Conservation (phyloP, 1,284 basidiomycete genomes). For the Leucoagaricus sp. region DNA sequence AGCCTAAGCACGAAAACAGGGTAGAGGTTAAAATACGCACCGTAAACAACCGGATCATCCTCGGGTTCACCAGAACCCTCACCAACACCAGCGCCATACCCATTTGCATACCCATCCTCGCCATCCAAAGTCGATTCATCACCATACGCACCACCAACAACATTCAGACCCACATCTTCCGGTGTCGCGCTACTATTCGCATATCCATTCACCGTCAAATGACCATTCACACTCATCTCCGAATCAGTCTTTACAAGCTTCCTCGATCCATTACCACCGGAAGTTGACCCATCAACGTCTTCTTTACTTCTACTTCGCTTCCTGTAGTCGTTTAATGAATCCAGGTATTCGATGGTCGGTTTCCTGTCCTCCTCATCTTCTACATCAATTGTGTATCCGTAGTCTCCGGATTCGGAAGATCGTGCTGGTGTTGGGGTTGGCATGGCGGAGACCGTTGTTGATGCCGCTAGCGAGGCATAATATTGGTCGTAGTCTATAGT, state of each 20-base stretch:
- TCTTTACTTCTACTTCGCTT: conserved; percentile 71
- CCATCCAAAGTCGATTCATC: background rate
- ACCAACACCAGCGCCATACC: conserved; percentile 15
- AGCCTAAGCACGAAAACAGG: background rate
- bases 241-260: conserved; percentile 33
- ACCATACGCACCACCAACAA: background rate
- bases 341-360: conserved; percentile 61
- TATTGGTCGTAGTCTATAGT: conserved; percentile 73
- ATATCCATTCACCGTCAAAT: conserved; percentile 20
- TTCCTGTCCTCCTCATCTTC: conserved; percentile 72
- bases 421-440: conserved; percentile 51
- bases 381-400: conserved; percentile 48
- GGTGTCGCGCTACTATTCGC: conserved; percentile 11
- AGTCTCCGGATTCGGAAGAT: conserved; percentile 43
- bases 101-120: conserved; percentile 11
- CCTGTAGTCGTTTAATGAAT: conserved; percentile 65
- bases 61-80: conserved; percentile 20
- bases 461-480: conserved; percentile 72
- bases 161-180: background rate
- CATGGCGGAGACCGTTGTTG: conserved; percentile 54
- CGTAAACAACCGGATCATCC: conserved; percentile 65
- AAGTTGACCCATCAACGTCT: conserved; percentile 45
- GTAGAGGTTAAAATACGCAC: conserved; percentile 40
- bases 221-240: background rate
- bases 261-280: conserved; percentile 49